phyloP scores from a whole-genome alignment of 2,329 filamentous ascomycete species.

The Pyricularia sp. region DNA sequence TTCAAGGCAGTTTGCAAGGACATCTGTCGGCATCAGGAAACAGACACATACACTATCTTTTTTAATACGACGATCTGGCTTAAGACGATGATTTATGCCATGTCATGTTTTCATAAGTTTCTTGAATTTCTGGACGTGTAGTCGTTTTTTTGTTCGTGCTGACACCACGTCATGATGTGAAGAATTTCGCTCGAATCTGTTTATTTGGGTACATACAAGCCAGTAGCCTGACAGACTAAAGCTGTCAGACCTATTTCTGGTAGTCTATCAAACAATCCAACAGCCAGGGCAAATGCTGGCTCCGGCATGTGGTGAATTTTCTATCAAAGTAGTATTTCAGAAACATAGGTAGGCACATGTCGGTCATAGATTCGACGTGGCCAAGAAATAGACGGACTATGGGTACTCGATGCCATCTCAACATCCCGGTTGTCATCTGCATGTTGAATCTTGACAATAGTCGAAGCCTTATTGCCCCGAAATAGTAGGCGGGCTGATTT shows the following conservation, averaged over 20 bases:
- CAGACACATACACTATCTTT: neutral
- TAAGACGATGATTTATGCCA: neutral
- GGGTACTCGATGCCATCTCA: neutral
- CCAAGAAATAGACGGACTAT: no score
- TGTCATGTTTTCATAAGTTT: neutral
- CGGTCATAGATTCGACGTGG: neutral
- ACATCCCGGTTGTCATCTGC: neutral
- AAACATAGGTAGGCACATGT: neutral
- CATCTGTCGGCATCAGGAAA: neutral
- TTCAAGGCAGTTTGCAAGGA: neutral
- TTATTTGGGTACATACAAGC: neutral
- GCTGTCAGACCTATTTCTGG: neutral
- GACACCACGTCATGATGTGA: neutral
- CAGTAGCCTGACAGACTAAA: neutral
- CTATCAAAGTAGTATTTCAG: neutral
- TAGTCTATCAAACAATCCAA: neutral
- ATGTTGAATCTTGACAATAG: no score
- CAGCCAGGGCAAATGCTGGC: neutral
- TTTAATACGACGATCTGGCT: neutral
- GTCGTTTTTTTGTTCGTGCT: neutral
- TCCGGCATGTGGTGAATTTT: no score
- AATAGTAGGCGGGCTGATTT: no score
- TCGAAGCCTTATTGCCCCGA: neutral
- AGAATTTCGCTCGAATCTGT: neutral
- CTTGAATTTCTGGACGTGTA: neutral